These are phyloP conservation scores for Tephrocybe sp. DNA, from an alignment of 768 basidiomycete species.

Conservation along the genomic window DNA sequence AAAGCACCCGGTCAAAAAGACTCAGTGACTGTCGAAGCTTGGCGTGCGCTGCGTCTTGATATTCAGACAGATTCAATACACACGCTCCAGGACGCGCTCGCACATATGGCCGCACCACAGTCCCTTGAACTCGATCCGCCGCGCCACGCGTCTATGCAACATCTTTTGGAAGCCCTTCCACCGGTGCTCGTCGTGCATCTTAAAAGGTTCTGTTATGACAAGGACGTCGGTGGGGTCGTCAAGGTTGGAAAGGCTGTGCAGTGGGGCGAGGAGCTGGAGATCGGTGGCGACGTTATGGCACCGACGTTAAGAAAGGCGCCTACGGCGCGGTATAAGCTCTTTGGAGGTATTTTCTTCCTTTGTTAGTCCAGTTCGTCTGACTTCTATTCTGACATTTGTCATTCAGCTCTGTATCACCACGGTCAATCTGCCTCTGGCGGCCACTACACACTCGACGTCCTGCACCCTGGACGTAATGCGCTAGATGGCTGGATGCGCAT, in stretches of 20 bases:
- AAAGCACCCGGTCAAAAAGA: conserved; percentile 82
- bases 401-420: conserved; percentile 86
- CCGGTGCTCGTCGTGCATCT: conserved; percentile 85
- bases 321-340: conserved; percentile 71
- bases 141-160: conserved; percentile 66
- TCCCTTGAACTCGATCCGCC: conserved; percentile 71
- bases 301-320: conserved; percentile 44
- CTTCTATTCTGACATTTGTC: not conserved
- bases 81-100: conserved; percentile 82
- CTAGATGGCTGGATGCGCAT: conserved; percentile 87
- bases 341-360: conserved; percentile 60
- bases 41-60: conserved; percentile 85
- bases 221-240: conserved; percentile 68
- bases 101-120: conserved; percentile 77
- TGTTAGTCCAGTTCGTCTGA: not conserved
- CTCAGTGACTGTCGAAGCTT: conserved; percentile 87
- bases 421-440: conserved; percentile 89
- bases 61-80: conserved; percentile 65
- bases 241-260: conserved; percentile 84
- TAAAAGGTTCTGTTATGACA: conserved; percentile 90
- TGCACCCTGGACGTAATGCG: conserved; percentile 66
- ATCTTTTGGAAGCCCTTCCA: conserved; percentile 80
- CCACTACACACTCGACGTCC: conserved; percentile 91
- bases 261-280: conserved; percentile 76
- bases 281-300: conserved; percentile 72